phyloP scores from a whole-genome alignment of 2,329 filamentous ascomycete species.

The Nothophaeocryptopus gaeumannii region DNA sequence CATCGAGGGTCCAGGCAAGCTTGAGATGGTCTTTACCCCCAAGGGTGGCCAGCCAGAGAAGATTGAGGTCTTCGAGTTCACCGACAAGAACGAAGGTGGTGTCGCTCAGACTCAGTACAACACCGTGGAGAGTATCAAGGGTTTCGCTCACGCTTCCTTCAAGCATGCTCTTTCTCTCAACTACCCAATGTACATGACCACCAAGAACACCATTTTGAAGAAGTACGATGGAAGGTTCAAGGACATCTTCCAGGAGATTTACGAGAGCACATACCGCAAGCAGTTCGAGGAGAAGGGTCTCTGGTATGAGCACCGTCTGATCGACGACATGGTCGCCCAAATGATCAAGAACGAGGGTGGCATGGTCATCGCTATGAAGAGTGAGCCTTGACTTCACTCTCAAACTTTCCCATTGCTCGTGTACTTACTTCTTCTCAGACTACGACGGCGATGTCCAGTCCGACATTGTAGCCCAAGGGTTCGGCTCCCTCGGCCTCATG shows the following conservation, averaged over 20 bases:
- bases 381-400: slow-evolving; percentile 60
- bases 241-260: slow-evolving; percentile 98
- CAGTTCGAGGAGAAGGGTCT: slow-evolving; percentile 88
- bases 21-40: slow-evolving; percentile 93
- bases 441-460: slow-evolving; percentile 99
- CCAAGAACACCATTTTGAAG: slow-evolving; percentile 99
- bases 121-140: slow-evolving; percentile 89
- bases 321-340: slow-evolving; percentile 99
- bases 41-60: slow-evolving; percentile 74
- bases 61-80: slow-evolving; percentile 88
- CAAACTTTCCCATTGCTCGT: too few relatives aligned
- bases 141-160: slow-evolving; percentile 95
- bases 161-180: slow-evolving; percentile 86
- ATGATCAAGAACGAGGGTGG: slow-evolving; percentile 99
- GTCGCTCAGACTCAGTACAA: slow-evolving; percentile 97
- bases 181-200: slow-evolving; percentile 98
- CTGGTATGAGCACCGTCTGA: slow-evolving; percentile 99
- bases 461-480: slow-evolving; percentile 96
- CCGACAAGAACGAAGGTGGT: slow-evolving; percentile 66
- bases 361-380: slow-evolving; percentile 98
- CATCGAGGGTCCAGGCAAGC: slow-evolving; percentile 75
- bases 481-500: slow-evolving; percentile 97
- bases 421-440: slow-evolving; percentile 55
- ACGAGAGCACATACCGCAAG: slow-evolving; percentile 80
- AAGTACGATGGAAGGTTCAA: slow-evolving; percentile 98